Evolutionary conservation across 2,329 filamentous ascomycete genomes (phyloP).

Genomic region (Setomelanomma holmii): DNA sequence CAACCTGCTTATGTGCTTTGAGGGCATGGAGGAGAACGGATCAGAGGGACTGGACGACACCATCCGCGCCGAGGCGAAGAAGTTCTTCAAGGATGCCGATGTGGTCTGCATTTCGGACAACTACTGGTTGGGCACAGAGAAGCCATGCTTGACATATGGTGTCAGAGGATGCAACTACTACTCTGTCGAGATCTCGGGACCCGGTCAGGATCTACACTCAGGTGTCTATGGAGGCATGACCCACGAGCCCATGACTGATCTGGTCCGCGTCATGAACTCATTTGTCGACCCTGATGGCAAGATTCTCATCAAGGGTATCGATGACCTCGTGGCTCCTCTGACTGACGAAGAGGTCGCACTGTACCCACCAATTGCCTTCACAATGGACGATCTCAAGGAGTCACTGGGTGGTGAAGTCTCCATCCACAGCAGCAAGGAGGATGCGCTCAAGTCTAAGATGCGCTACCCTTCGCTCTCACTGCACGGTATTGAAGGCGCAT

Average conservation of each 20-base stretch:
- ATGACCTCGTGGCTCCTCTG: slow-evolving; percentile 89
- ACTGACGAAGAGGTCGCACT: slow-evolving; percentile 84
- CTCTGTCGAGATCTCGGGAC: slow-evolving; percentile 86
- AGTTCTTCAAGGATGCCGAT: slow-evolving; percentile 93
- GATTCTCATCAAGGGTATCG: slow-evolving; percentile 92
- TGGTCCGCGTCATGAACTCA: slow-evolving; percentile 80
- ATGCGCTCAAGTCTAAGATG: slow-evolving; percentile 95
- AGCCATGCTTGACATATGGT: slow-evolving; percentile 96
- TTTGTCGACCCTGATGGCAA: slow-evolving; percentile 90
- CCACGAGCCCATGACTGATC: slow-evolving; percentile 98
- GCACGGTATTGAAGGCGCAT: slow-evolving; percentile 94
- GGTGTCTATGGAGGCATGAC: slow-evolving; percentile 96
- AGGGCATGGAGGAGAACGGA: slow-evolving; percentile 99
- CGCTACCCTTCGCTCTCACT: slow-evolving; percentile 91
- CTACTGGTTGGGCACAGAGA: slow-evolving; percentile 99
- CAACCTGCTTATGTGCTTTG: slow-evolving; percentile 98
- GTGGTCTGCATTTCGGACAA: slow-evolving; percentile 99
- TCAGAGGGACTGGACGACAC: slow-evolving; percentile 96
- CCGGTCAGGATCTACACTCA: slow-evolving; percentile 92
- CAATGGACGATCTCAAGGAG: slow-evolving; percentile 94
- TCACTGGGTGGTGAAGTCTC: slow-evolving; percentile 87
- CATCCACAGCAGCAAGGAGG: slow-evolving; percentile 87
- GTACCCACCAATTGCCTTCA: slow-evolving; percentile 92
- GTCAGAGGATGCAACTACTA: slow-evolving; percentile 99
- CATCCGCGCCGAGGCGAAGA: slow-evolving; percentile 87